These are phyloP conservation scores for Colletotrichum sp. DNA, from an alignment of 2,329 filamentous ascomycete genomes.

Conservation along the genomic window DNA sequence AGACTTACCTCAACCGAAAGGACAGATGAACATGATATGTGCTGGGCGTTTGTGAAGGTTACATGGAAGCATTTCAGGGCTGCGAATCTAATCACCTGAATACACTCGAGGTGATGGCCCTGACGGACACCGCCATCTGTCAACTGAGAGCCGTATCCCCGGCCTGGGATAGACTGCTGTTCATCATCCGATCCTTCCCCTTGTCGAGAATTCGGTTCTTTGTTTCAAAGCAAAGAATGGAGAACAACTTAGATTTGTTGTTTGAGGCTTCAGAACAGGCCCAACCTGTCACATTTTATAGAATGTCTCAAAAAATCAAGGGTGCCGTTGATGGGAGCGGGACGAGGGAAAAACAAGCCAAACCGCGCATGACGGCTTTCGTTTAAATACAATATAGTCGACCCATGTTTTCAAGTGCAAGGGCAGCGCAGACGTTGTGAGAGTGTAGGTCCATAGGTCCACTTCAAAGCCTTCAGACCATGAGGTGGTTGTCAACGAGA, in stretches of 20 bases:
- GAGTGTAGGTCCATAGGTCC: background rate
- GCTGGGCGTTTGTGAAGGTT: rapidly evolving
- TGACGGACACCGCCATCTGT: background rate
- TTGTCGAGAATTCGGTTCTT: background rate
- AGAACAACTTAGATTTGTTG: background rate
- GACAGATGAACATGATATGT: rapidly evolving
- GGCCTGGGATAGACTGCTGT: background rate
- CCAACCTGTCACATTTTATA: background rate
- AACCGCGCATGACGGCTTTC: rapidly evolving
- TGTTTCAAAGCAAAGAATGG: rapidly evolving
- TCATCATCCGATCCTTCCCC: background rate
- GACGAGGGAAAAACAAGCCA: background rate
- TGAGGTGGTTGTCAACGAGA: background rate
- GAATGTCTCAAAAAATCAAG: rapidly evolving
- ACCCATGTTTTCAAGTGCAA: background rate
- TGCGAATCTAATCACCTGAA: rapidly evolving
- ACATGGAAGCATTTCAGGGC: rapidly evolving
- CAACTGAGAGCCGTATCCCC: background rate
- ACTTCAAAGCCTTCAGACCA: background rate
- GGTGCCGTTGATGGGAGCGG: too few species aligned
- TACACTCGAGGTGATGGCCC: background rate
- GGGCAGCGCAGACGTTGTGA: background rate
- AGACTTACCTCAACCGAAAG: background rate
- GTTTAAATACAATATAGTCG: rapidly evolving
- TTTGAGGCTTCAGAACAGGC: background rate